Conservation (phyloP, 257 asterid genomes). For the Penstemon eatonii region DNA sequence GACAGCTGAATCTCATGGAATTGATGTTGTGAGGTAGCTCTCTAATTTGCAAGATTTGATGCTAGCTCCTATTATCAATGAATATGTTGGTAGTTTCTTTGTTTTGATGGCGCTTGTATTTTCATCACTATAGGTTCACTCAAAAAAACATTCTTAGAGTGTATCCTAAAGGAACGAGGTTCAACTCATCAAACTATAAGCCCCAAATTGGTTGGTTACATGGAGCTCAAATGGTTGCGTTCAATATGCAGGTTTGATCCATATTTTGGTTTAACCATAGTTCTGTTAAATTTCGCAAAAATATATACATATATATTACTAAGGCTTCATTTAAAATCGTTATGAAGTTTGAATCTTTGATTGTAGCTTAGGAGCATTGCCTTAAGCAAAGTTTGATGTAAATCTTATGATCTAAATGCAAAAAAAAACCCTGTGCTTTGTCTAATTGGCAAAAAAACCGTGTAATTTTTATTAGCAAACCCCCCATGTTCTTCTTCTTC, state of each 20-base stretch:
- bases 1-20: constrained; percentile 42
- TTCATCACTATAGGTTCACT: constrained; percentile 56
- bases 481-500: no score
- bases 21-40: constrained; percentile 45
- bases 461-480: no score
- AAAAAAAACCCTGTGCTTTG: no score
- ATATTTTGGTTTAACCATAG: neutral
- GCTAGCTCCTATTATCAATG: no score
- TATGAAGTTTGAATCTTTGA: constrained; percentile 1
- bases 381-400: no score
- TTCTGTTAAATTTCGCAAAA: neutral
- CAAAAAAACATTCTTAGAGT: constrained; percentile 75
- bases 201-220: constrained; percentile 87
- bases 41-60: constrained; percentile 12
- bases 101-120: constrained; percentile 21
- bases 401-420: no score
- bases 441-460: no score
- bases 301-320: no score
- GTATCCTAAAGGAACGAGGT: constrained; percentile 82
- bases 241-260: constrained; percentile 75
- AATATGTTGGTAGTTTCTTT: neutral
- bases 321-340: no score
- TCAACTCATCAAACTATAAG: constrained; percentile 80
- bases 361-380: constrained; percentile 5
- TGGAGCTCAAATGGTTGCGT: constrained; percentile 96